phyloP scores from a whole-genome alignment of 2,329 filamentous ascomycete species.

The Colletotrichum chrysophilum region DNA sequence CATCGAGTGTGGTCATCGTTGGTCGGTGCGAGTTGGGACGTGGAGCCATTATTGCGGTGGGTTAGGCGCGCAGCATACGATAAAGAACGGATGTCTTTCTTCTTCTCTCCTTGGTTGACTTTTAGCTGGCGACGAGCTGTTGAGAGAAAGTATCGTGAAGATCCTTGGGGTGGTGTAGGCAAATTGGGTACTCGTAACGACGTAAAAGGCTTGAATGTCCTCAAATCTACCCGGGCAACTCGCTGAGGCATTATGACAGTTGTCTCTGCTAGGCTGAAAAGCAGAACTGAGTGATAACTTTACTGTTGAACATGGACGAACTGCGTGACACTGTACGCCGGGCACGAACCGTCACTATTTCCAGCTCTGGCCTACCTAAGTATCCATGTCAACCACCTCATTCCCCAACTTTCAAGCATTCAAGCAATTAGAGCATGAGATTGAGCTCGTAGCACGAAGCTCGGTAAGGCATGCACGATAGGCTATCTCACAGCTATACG shows the following conservation, averaged over 20 bases:
- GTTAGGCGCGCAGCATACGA: not conserved
- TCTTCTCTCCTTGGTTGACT: not conserved
- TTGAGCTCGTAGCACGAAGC: not conserved
- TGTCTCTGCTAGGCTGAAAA: not conserved
- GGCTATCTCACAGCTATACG: not conserved
- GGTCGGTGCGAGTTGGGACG: not conserved
- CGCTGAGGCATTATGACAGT: not conserved
- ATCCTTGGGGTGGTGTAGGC: not conserved
- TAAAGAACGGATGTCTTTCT: not conserved
- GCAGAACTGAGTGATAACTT: not conserved
- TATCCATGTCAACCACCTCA: not conserved
- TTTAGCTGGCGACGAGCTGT: not conserved
- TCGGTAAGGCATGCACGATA: not conserved
- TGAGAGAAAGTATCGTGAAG: not conserved
- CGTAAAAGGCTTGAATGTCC: not conserved
- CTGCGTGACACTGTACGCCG: not conserved
- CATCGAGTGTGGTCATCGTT: not conserved
- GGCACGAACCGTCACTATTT: not conserved
- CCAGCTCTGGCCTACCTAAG: not conserved
- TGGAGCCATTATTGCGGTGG: not conserved
- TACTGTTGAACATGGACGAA: not conserved
- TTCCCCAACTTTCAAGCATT: not conserved
- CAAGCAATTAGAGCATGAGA: not conserved
- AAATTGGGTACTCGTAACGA: not conserved
- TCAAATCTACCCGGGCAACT: not conserved